Evolutionary conservation across 164 flowering plant species (phyloP), one percentile per base, ranked within the genome.

Genomic region (Hamamelis virginiana): DNA sequence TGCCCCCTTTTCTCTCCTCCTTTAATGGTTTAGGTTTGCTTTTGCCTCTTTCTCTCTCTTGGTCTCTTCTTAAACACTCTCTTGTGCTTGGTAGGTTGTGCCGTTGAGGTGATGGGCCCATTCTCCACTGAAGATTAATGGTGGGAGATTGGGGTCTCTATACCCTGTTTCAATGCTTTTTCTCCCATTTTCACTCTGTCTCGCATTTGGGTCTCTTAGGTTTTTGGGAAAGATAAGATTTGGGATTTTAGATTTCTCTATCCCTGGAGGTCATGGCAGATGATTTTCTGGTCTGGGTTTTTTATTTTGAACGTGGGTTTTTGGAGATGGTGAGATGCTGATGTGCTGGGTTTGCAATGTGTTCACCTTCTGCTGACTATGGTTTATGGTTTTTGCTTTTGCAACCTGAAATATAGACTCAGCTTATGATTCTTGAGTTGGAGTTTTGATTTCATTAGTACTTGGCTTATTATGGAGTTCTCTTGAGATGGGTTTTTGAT

Each of bases 21-120:
- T 65, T 69, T 76, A 77, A 75, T 78, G 82, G 80, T 82, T 77
- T 76, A 79, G 84, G 77, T 80, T 76, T 75, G 60, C 75, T 58
- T 67, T 73, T 47, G 25, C 21, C 62, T 48, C 72, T 50, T 57
- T 67, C 65, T 57, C 67, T 74, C 67, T 61, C 51, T 19, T 45
- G 64, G 58, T 76, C 74, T 70, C 71, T 64, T 70, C 74, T 71
- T 69, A 44, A 75, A 72, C 74, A 59, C 62, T 19, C 80, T 62
- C 80, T 80, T 78, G 68, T 78, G 80, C 81, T 81, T 82, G 80
- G 82, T 81, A 74, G 77, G 80, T 77, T 82, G 81, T 72, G 78
- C 85, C 76, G 71, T 69, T 79, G 80, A 71, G 64, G 74, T 19
- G 69, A 70, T 76, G 81, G 85, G 73, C 80, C 81, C 78, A 22